phyloP scores from a whole-genome alignment of 805 yeast species.

The Metschnikowia continentalis region DNA sequence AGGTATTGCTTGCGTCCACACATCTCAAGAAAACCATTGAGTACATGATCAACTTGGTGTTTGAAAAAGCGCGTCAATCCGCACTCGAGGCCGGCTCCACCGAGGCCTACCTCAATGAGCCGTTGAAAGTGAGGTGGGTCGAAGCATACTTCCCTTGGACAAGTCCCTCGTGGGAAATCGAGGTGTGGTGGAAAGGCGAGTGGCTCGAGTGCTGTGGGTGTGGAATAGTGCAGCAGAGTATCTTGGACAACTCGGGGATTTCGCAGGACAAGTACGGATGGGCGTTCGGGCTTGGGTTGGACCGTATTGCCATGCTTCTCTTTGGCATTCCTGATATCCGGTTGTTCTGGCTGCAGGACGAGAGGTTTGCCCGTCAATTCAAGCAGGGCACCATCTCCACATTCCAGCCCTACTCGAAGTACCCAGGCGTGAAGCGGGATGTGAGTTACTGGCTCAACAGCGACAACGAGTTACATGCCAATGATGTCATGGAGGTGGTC shows the following conservation, averaged over 20 bases:
- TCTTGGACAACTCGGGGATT: slow-evolving; percentile 68
- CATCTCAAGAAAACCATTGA: slow-evolving; percentile 89
- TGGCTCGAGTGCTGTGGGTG: slow-evolving; percentile 98
- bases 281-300: slow-evolving; percentile 97
- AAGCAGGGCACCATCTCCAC: slow-evolving; percentile 56
- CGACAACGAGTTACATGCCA: slow-evolving; percentile 56
- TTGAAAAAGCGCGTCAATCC: slow-evolving; percentile 62
- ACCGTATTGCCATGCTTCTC: slow-evolving; percentile 90
- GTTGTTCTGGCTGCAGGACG: slow-evolving; percentile 84
- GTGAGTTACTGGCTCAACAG: slow-evolving; percentile 85
- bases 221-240: slow-evolving; percentile 81
- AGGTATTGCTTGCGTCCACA: slow-evolving; percentile 62
- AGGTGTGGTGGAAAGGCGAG: slow-evolving; percentile 97
- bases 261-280: slow-evolving; percentile 68
- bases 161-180: slow-evolving; percentile 96
- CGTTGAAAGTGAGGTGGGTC: slow-evolving; percentile 87
- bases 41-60: slow-evolving; percentile 74
- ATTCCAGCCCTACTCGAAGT: slow-evolving; percentile 86
- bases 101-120: slow-evolving; percentile 59
- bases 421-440: slow-evolving; percentile 83
- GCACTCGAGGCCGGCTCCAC: slow-evolving; percentile 58
- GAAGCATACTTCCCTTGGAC: slow-evolving; percentile 98
- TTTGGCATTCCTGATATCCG: slow-evolving; percentile 96
- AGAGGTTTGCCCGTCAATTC: slow-evolving; percentile 74
- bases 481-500: slow-evolving; percentile 91